phyloP scores from a whole-genome alignment of 495 filamentous ascomycete species.

The Penicillium arizonense region DNA sequence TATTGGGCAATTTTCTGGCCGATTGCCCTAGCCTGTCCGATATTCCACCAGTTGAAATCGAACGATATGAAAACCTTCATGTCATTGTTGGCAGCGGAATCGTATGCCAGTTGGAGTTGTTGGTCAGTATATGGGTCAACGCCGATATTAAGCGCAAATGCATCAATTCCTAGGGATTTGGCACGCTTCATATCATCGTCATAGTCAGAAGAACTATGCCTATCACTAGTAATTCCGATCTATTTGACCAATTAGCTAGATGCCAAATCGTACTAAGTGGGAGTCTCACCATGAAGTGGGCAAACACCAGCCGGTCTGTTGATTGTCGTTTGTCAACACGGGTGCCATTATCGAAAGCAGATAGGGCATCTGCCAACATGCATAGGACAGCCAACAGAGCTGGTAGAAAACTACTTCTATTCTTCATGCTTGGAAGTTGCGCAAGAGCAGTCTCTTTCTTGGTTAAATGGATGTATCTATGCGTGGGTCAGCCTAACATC shows the following conservation, averaged over 20 bases:
- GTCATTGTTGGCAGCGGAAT: conserved; percentile 53
- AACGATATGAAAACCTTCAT: conserved; percentile 63
- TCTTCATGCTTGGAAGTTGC: no score
- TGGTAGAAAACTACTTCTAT: not conserved
- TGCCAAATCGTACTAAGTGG: not conserved
- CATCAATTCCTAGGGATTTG: conserved; percentile 54
- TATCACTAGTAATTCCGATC: conserved; percentile 55
- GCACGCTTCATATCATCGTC: conserved; percentile 57
- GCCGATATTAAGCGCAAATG: conserved; percentile 60
- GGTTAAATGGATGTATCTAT: no score
- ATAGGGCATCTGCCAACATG: not conserved
- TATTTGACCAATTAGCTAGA: conserved; percentile 13
- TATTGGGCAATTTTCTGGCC: conserved; percentile 51
- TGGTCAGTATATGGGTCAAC: conserved; percentile 49
- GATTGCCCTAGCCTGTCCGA: conserved; percentile 38
- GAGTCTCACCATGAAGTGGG: conserved; percentile 55
- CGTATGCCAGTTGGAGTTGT: conserved; percentile 55
- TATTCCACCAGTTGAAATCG: conserved; percentile 57
- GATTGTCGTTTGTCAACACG: not conserved
- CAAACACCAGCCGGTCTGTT: conserved; percentile 48
- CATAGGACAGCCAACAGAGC: not conserved
- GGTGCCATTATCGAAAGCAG: not conserved
- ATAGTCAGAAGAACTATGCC: conserved; percentile 48
- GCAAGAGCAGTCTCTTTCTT: no score
- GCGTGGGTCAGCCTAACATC: no score